Evolutionary conservation across 2,329 filamentous ascomycete species (phyloP), one percentile per base, ranked within the genome.

Genomic region (Ophiocordyceps robertsii): DNA sequence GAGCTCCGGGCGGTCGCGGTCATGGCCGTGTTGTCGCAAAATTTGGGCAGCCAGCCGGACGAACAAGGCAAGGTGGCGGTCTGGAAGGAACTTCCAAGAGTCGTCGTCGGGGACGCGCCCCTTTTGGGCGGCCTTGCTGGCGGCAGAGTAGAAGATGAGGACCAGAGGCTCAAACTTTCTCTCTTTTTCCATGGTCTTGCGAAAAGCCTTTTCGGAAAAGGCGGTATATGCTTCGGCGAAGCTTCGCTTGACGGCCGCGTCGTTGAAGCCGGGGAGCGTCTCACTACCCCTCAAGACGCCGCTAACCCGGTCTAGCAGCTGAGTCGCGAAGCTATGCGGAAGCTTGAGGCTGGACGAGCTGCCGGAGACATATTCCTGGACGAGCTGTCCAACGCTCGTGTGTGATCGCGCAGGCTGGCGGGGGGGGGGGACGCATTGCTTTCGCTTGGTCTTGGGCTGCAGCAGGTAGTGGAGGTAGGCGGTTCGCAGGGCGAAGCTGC

Each of bases 201-300:
- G 82, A 56, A 95, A 95, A 38, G 77, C 80, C 47, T 81, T 80
- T 48, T 93, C 86, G 52, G 90, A 95, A 60, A 98, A 84, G 44
- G 87, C 84, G 45, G 90, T 95, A 58, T 95, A 82, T 49, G 95
- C 95, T 50, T 87, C 85, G 43, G 87, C 92, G 65, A 98, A 98
- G 2, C 87, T 93, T 47, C 90, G 77, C 66, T 95, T 95, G 49
- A 98, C 82, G 24, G 82, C 70, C n/a, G 84, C 72, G 67, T 98
- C 92, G 56, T 83, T 85, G 64, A 84, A 98, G 55, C 93, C 92
- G 13, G 85, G 87, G 57, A 90, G 74, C 51, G 72, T 80, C 65
- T 96, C 92, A 47, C 73, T 83, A 33, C 89, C 88, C 53, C 82
- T 77, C 53, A 96, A 65, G 41, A 95, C 82, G 29, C 81, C 81